Evolutionary conservation across 768 basidiomycete genomes (phyloP).

Genomic region (Pleurotus eryngii): DNA sequence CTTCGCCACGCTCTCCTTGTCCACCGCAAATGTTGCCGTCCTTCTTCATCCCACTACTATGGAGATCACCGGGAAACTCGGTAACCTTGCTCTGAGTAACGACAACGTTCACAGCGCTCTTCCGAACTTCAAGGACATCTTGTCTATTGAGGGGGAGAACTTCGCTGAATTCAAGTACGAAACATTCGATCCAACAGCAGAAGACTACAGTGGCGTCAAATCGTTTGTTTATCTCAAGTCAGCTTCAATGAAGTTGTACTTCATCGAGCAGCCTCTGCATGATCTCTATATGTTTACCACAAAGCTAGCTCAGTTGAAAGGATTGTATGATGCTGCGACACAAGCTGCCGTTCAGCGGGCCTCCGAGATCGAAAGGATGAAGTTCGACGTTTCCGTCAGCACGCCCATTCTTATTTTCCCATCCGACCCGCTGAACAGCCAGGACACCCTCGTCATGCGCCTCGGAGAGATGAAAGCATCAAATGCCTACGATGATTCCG

Average conservation of each 20-base stretch:
- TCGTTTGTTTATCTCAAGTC: slow-evolving; percentile 78
- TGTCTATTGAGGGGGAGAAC: slow-evolving; percentile 92
- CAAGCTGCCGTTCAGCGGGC: slow-evolving; percentile 90
- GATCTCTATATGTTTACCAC: slow-evolving; percentile 79
- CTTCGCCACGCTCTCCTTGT: slow-evolving; percentile 84
- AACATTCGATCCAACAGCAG: slow-evolving; percentile 76
- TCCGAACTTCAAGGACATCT: slow-evolving; percentile 75
- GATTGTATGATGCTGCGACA: slow-evolving; percentile 90
- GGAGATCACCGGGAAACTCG: slow-evolving; percentile 76
- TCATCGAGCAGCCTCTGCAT: slow-evolving; percentile 88
- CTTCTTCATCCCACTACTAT: slow-evolving; percentile 70
- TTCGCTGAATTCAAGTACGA: slow-evolving; percentile 94
- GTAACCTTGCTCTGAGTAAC: slow-evolving; percentile 79
- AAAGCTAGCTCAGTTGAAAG: slow-evolving; percentile 88
- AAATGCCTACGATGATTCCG: slow-evolving; percentile 62
- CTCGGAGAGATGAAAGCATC: slow-evolving; percentile 86
- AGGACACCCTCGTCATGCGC: slow-evolving; percentile 72
- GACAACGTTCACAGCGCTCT: slow-evolving; percentile 50
- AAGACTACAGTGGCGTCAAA: slow-evolving; percentile 73
- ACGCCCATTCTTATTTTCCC: slow-evolving; percentile 93
- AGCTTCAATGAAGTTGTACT: slow-evolving; percentile 88
- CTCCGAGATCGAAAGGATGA: slow-evolving; percentile 91
- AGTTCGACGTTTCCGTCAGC: slow-evolving; percentile 86
- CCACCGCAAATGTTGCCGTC: slow-evolving; percentile 84
- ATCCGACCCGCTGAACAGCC: slow-evolving; percentile 52